Evolutionary conservation across 1,284 basidiomycete species (phyloP).

Genomic region (Cutaneotrichosporon cavernicola): DNA sequence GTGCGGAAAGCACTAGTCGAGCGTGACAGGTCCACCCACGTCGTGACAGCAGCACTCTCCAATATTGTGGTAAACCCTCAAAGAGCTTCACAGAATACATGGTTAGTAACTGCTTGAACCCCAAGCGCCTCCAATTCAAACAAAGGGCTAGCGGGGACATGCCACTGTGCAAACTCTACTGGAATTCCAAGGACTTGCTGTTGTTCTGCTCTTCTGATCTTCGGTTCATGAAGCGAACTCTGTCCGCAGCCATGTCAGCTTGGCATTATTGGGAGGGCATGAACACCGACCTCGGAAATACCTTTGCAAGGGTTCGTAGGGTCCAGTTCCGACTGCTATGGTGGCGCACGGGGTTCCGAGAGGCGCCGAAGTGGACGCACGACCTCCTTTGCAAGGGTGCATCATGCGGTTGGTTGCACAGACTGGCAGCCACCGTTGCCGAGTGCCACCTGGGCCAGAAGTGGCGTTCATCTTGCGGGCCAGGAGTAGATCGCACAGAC

Average conservation of each 20-base stretch:
- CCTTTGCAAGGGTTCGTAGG: neutral
- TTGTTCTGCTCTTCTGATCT: neutral
- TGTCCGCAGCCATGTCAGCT: neutral
- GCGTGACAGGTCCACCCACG: neutral
- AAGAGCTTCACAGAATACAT: neutral
- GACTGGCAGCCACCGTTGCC: neutral
- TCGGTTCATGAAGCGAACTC: neutral
- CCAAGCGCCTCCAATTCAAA: neutral
- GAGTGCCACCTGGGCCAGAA: neutral
- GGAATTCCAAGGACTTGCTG: neutral
- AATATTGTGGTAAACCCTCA: neutral
- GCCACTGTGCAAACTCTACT: neutral
- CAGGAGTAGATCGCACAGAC: neutral
- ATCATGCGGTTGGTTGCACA: neutral
- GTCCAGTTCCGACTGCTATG: too few species aligned
- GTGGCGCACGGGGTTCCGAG: too few species aligned
- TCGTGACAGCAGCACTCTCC: neutral
- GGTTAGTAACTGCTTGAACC: neutral
- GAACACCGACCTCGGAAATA: neutral
- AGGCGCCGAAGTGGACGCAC: too few species aligned
- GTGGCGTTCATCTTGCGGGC: too few species aligned
- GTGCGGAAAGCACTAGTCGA: neutral
- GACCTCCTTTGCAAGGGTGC: too few species aligned
- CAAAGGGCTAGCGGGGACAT: neutral
- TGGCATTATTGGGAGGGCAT: neutral